Evolutionary conservation across 306 rosid species (phyloP).

Genomic region (Benincasa hispida): DNA sequence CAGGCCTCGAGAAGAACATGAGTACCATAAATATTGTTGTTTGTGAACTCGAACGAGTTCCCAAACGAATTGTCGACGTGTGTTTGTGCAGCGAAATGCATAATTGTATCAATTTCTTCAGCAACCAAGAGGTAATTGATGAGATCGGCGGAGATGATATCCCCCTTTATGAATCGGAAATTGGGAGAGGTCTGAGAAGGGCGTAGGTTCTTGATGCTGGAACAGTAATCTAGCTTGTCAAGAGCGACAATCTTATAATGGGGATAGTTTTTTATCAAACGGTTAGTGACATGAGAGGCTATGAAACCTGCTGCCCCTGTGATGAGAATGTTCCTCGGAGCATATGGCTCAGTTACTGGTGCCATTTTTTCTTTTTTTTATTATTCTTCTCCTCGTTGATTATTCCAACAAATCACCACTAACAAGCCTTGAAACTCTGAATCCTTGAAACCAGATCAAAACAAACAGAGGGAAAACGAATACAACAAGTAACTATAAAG

Average conservation of each 20-base stretch:
- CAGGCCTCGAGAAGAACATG: conserved; percentile 71
- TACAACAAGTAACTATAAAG: not conserved
- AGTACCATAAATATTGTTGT: conserved; percentile 63
- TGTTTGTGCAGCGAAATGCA: conserved; percentile 75
- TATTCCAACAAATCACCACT: not conserved
- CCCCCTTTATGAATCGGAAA: conserved; percentile 57
- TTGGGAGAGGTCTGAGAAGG: conserved; percentile 31
- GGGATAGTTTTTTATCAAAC: conserved; percentile 38
- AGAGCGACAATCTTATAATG: conserved; percentile 49
- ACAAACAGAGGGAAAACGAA: not conserved
- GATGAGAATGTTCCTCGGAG: conserved; percentile 47
- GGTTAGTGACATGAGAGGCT: conserved; percentile 56
- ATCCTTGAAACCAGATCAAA: not conserved
- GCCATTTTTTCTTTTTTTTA: conserved; percentile 34
- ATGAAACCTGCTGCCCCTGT: conserved; percentile 76
- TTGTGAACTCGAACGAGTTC: conserved; percentile 62
- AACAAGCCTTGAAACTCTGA: not conserved
- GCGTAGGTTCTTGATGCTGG: conserved; percentile 40
- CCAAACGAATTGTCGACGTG: conserved; percentile 76
- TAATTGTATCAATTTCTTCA: conserved; percentile 57
- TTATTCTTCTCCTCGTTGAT: conserved; percentile 7
- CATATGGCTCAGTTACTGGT: conserved; percentile 19
- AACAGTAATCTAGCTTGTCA: conserved; percentile 63
- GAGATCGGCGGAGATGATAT: conserved; percentile 44
- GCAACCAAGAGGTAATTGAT: conserved; percentile 42